Evolutionary conservation across 192 early-diverging fungal genomes (phyloP), one percentile per base, ranked within the genome.

Genomic region (Chytriomyces sp.): DNA sequence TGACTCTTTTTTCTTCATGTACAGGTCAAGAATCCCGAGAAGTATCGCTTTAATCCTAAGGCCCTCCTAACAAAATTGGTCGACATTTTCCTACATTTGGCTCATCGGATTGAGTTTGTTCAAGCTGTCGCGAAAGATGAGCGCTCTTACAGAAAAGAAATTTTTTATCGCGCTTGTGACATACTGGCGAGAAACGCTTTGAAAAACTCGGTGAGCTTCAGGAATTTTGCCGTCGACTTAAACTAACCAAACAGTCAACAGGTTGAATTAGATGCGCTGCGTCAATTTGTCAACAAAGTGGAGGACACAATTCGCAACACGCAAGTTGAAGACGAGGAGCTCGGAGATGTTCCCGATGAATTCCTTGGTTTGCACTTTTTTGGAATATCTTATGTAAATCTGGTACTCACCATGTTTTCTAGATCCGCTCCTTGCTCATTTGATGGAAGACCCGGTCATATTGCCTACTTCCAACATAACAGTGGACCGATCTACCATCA

Each of bases 381-480:
- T 73, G 14, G 44, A 14, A 2, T 60, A 44, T 26, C 26, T 52
- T 39, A 39, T n/a, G 17, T 58, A 10, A 39, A 74, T 33, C 55
- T 33, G 25, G 39, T 33, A 36, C 68, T 59, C 52, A 73, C 54
- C 14, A 58, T 75, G 17, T 44, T 58, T 26, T 38, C 34, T 69
- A 88, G 94, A 96, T 80, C 94, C 94, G 7, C 59, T 98, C 36
- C 69, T 95, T 67, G 92, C 80, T n/a, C 84, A 86, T 10, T 82
- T 97, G 44, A 98, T 99, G 90, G 89, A 92, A 49, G 93, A 99
- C 72, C 97, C 97, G 3, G 97, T 99, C 36, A 81, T 92, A 0
- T 72, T 99, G 33, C 97, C 97, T 7, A 91, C 90, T 0, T 94
- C 93, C 2, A 85, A 83, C 44, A 81, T 80, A 2, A 87, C 90